These are phyloP conservation scores for Talaromyces sp. DNA, from an alignment of 2,329 filamentous ascomycete species.

Conservation along the genomic window DNA sequence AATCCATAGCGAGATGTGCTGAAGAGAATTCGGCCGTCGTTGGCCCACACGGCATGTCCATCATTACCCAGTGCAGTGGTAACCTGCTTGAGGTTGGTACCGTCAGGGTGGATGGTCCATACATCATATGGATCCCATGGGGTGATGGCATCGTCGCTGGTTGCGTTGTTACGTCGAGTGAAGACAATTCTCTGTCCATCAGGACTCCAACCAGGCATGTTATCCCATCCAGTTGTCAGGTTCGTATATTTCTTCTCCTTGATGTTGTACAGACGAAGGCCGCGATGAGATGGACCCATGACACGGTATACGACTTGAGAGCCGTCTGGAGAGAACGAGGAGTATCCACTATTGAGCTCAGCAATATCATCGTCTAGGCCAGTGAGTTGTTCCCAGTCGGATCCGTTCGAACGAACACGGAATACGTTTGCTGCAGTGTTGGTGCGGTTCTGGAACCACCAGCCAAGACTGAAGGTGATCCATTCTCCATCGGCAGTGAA, in stretches of 20 bases:
- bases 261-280: too few species aligned
- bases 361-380: too few species aligned
- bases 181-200: too few species aligned
- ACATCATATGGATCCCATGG: conserved; percentile 38
- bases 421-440: neutral
- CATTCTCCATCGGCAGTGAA: conserved; percentile 36
- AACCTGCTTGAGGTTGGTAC: conserved; percentile 34
- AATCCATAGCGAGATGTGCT: conserved; percentile 49
- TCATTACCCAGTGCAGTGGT: conserved; percentile 34
- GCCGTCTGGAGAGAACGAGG: too few species aligned
- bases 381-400: neutral
- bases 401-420: conserved; percentile 4
- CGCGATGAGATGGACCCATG: too few species aligned
- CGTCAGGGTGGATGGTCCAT: conserved; percentile 47
- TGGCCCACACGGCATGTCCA: conserved; percentile 49
- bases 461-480: conserved; percentile 23
- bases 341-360: too few species aligned
- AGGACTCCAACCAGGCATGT: too few species aligned
- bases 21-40: conserved; percentile 47
- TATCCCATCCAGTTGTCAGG: too few species aligned
- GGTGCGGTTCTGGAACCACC: conserved; percentile 9
- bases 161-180: too few species aligned
- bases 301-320: too few species aligned
- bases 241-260: too few species aligned
- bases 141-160: neutral